Evolutionary conservation across 495 filamentous ascomycete genomes (phyloP).

Genomic region (Penicillium daleae): DNA sequence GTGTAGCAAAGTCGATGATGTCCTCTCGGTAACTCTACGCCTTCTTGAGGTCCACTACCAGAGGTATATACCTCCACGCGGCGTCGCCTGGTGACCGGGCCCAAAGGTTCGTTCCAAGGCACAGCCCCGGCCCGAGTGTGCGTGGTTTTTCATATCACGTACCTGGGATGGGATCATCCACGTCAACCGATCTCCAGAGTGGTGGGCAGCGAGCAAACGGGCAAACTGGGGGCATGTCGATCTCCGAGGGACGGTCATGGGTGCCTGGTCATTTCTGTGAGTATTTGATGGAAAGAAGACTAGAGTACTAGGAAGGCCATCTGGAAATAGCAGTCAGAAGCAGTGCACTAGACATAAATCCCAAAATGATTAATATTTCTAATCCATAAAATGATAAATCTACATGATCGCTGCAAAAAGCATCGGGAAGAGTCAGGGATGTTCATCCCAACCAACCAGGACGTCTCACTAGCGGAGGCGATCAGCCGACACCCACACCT

Average conservation of each 20-base stretch:
- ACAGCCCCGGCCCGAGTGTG: constrained; percentile 13
- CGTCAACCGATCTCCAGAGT: constrained; percentile 3
- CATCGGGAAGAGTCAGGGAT: constrained; percentile 7
- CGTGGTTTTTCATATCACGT: constrained; percentile 6
- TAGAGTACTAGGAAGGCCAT: too few relatives aligned
- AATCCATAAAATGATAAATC: not conserved
- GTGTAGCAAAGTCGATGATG: not conserved
- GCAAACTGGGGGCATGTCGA: not conserved
- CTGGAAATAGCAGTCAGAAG: not conserved
- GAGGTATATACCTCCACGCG: constrained; percentile 22
- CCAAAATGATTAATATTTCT: not conserved
- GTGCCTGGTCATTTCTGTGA: constrained; percentile 1
- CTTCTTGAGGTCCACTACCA: not conserved
- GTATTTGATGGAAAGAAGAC: not conserved
- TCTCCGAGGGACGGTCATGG: constrained; percentile 1
- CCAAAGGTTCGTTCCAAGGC: constrained; percentile 25
- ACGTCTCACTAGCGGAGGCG: not conserved
- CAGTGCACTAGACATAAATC: not conserved
- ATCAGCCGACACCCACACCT: constrained; percentile 32
- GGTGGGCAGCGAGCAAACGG: constrained; percentile 1
- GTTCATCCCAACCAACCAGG: constrained; percentile 16
- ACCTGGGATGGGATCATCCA: constrained; percentile 11
- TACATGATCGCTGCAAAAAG: not conserved
- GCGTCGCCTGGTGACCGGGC: constrained; percentile 28
- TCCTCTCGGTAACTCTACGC: not conserved